Percentiles rank a stretch among this genome's conserved stretches.
Evolutionary conservation across 192 early-diverging fungal genomes (phyloP).

Genomic region (Gryganskiella cystojenkinii): DNA sequence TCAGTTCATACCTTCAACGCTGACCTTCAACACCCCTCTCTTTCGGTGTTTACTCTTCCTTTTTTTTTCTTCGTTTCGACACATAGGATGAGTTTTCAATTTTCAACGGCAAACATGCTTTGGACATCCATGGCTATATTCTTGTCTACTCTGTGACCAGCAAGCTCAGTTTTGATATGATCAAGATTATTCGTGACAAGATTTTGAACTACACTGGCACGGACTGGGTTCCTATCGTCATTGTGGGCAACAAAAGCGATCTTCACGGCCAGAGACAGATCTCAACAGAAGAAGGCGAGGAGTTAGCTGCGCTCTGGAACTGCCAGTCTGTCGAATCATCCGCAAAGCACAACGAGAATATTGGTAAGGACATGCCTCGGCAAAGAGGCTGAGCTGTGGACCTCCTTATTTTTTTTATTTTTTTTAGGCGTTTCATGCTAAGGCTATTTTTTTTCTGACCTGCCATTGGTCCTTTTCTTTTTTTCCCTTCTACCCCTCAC

Average conservation of each 20-base stretch:
- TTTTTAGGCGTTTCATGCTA: not conserved
- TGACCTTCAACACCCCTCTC: not conserved
- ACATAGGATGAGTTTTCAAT: constrained; percentile 92
- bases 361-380: constrained; percentile 63
- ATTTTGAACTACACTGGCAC: constrained; percentile 92
- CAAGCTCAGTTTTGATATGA: constrained; percentile 89
- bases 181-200: constrained; percentile 90
- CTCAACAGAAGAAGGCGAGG: constrained; percentile 78
- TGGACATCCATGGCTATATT: constrained; percentile 95
- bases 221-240: constrained; percentile 89
- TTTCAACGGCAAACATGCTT: constrained; percentile 88
- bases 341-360: constrained; percentile 93
- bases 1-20: too few species aligned
- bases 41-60: not conserved
- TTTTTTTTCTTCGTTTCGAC: not conserved
- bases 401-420: not conserved
- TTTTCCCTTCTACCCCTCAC: not conserved
- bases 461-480: not conserved
- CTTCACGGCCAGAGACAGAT: constrained; percentile 82
- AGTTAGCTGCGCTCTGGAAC: constrained; percentile 83
- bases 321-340: constrained; percentile 91
- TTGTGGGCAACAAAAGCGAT: constrained; percentile 96
- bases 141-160: constrained; percentile 93
- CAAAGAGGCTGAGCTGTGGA: not conserved
- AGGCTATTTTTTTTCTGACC: not conserved